Evolutionary conservation across 2,329 filamentous ascomycete species (phyloP).

Genomic region (Fusarium sp.): DNA sequence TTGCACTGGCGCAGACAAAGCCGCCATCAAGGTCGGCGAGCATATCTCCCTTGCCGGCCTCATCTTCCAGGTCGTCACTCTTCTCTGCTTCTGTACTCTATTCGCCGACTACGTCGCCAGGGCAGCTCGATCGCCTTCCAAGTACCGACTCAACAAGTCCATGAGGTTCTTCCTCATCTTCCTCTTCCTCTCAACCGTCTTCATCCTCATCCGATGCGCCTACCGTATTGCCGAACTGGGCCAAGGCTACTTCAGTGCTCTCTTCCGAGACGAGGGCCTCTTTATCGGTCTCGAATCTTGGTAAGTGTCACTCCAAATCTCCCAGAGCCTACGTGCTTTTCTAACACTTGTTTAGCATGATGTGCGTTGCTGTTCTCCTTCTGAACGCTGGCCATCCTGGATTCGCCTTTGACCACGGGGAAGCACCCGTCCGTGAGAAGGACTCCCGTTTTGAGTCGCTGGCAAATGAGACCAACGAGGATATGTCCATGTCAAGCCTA

Average conservation of each 20-base stretch:
- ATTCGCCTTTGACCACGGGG: constrained; percentile 15
- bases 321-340: neutral
- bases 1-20: constrained; percentile 47
- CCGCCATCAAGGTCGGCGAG: constrained; percentile 51
- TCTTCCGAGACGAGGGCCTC: constrained; percentile 39
- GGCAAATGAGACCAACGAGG: constrained; percentile 6
- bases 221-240: constrained; percentile 70
- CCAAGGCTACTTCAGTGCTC: constrained; percentile 58
- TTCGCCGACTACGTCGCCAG: constrained; percentile 55
- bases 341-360: constrained; percentile 31
- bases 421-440: constrained; percentile 2
- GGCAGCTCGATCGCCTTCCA: constrained; percentile 41
- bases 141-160: constrained; percentile 44
- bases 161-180: constrained; percentile 62
- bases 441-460: constrained; percentile 1
- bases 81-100: constrained; percentile 56
- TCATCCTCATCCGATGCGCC: constrained; percentile 66
- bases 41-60: constrained; percentile 63
- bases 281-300: constrained; percentile 41
- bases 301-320: constrained; percentile 12
- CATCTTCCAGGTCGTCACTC: constrained; percentile 61
- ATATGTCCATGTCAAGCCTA: constrained; percentile 4
- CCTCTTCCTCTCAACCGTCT: constrained; percentile 61
- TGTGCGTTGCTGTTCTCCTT: constrained; percentile 35
- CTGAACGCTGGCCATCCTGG: constrained; percentile 39